phyloP scores from a whole-genome alignment of 768 basidiomycete species.

The Crassisporium funariophilum region DNA sequence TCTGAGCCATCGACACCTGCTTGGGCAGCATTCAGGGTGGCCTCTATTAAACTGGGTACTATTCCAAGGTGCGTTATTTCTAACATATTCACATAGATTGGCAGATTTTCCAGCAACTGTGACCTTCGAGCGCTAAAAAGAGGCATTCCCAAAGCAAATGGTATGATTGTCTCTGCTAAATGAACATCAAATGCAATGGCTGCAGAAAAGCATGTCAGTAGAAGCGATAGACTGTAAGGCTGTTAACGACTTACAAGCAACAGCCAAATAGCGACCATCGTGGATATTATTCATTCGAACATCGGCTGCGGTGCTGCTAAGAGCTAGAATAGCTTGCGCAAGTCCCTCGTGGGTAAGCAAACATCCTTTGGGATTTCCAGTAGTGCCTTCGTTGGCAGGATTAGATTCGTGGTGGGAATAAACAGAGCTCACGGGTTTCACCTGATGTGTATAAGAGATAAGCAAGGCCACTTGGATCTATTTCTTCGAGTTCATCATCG shows the following conservation, averaged over 20 bases:
- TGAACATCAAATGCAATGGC: slow-evolving; percentile 58
- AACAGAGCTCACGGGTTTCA: too few relatives aligned
- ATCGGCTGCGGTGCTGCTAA: slow-evolving; percentile 32
- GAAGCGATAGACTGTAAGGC: not conserved
- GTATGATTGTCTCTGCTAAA: slow-evolving; percentile 44
- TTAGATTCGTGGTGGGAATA: slow-evolving; percentile 2
- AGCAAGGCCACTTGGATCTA: slow-evolving; percentile 35
- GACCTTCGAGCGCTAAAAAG: slow-evolving; percentile 45
- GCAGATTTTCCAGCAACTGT: slow-evolving; percentile 44
- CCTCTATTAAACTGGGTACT: slow-evolving; percentile 56
- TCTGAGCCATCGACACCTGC: slow-evolving; percentile 21
- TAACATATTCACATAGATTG: slow-evolving; percentile 35
- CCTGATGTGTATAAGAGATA: slow-evolving; percentile 56
- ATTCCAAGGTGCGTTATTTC: slow-evolving; percentile 52
- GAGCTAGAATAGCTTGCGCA: slow-evolving; percentile 33
- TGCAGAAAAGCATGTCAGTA: slow-evolving; percentile 18
- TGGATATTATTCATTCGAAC: slow-evolving; percentile 29
- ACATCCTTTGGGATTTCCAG: slow-evolving; percentile 55
- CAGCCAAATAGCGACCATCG: slow-evolving; percentile 37
- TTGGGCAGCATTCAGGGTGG: slow-evolving; percentile 40
- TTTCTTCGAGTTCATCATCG: slow-evolving; percentile 27
- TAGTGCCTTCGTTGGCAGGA: slow-evolving; percentile 39
- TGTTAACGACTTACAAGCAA: slow-evolving; percentile 44
- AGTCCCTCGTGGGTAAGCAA: slow-evolving; percentile 37
- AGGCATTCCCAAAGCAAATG: slow-evolving; percentile 46